Percentiles rank a stretch among this genome's conserved stretches.
Evolutionary conservation across 306 rosid species (phyloP).

Genomic region (Delonix regia): DNA sequence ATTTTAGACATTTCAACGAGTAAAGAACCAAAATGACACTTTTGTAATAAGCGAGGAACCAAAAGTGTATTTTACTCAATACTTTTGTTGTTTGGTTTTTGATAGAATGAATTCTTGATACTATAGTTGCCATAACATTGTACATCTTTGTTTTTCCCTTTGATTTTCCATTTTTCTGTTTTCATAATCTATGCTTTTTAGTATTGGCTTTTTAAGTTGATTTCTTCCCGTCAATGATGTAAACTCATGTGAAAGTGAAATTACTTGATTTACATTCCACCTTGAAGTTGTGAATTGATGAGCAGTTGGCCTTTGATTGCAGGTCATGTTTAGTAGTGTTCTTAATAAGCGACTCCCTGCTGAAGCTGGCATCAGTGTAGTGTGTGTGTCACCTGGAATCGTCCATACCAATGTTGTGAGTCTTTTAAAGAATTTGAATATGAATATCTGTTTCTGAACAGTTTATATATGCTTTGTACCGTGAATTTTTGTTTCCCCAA

Average conservation of each 20-base stretch:
- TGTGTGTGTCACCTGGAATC: conserved; percentile 95
- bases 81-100: conserved; percentile 2
- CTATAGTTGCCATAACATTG: background rate
- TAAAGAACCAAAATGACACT: too few relatives aligned
- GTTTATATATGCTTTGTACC: background rate
- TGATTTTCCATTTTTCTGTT: background rate
- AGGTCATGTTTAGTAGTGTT: conserved; percentile 95
- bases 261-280: conserved; percentile 33
- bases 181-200: background rate
- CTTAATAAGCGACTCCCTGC: conserved; percentile 82
- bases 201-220: conserved; percentile 22
- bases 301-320: conserved; percentile 43
- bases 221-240: conserved; percentile 7
- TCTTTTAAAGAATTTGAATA: conserved; percentile 29
- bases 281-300: conserved; percentile 20
- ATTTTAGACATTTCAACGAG: too few relatives aligned
- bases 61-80: background rate
- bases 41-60: too few relatives aligned
- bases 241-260: conserved; percentile 31
- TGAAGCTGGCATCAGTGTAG: conserved; percentile 75
- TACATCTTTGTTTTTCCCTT: background rate
- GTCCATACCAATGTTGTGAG: conserved; percentile 97
- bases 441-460: conserved; percentile 4
- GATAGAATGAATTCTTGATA: conserved; percentile 25
- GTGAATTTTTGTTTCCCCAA: background rate